These are phyloP conservation scores for Apiospora sp. DNA, from an alignment of 2,329 filamentous ascomycete genomes.

Conservation along the genomic window DNA sequence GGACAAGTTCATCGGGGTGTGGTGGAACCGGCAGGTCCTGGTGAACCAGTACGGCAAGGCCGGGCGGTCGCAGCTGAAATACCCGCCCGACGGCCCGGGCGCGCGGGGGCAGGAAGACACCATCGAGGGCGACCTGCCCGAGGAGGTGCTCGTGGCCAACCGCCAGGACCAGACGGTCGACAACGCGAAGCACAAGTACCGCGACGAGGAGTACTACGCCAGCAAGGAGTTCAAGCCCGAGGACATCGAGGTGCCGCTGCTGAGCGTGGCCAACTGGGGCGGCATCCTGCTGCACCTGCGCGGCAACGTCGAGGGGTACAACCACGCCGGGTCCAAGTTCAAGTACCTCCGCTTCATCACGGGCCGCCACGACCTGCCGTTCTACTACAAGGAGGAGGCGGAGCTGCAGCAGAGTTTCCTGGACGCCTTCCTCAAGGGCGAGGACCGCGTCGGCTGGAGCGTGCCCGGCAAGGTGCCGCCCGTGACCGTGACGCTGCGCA, in stretches of 20 bases:
- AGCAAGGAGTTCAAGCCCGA: conserved; percentile 70
- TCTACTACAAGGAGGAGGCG: conserved; percentile 75
- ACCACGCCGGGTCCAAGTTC: conserved; percentile 67
- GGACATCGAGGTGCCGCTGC: conserved; percentile 72
- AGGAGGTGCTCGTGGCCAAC: conserved; percentile 58
- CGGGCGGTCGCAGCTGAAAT: conserved; percentile 40
- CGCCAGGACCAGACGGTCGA: conserved; percentile 56
- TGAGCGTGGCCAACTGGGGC: conserved; percentile 76
- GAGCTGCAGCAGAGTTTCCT: conserved; percentile 73
- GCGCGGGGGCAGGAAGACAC: conserved; percentile 53
- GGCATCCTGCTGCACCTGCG: conserved; percentile 74
- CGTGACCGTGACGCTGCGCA: conserved; percentile 68
- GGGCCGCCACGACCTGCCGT: conserved; percentile 75
- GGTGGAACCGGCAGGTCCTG: conserved; percentile 73
- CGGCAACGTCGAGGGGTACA: conserved; percentile 73
- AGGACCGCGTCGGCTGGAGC: conserved; percentile 70
- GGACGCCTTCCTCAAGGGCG: conserved; percentile 74
- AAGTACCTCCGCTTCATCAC: conserved; percentile 77
- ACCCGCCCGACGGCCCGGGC: conserved; percentile 41
- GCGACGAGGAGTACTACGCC: conserved; percentile 70
- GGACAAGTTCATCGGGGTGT: conserved; percentile 66
- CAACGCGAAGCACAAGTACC: conserved; percentile 60
- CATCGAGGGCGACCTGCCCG: conserved; percentile 64
- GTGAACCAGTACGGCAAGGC: conserved; percentile 71
- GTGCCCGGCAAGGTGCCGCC: conserved; percentile 63